Base-by-base conservation (phyloP, 169 alveolate genomes). In the Plasmodium gallinaceum region DNA sequence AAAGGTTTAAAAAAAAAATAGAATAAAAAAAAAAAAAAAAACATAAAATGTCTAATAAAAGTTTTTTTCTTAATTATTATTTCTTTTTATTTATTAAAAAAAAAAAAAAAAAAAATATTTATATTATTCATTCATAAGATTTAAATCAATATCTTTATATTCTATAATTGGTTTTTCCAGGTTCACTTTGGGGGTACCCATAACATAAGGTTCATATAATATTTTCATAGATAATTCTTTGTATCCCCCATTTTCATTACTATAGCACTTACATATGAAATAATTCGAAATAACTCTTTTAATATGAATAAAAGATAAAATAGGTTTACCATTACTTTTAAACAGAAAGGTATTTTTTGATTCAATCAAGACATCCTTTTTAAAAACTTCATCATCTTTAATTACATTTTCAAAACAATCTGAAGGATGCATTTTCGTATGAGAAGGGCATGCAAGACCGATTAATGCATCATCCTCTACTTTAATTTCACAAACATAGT, bases 401-500 rank as follows among this genome's bases (percentile, higher is more conserved):
- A 83, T 66, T 9, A 83, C 85, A 52, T 48, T 83, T 18, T 83
- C 74, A 24, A 83, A 83, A 16, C 91, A 83, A 68, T 83, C 85
- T 32, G 80, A 58, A n/a, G 91, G 91, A 37, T 68, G 65, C 16
- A 83, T 10, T 45, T 66, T 83, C 22, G 91, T 69, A 22, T 68
- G 24, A 20, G 46, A 18, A 37, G 91, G 91, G 20, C 91, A 83
- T 3, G 91, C 91, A 8, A 83, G 2, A n/a, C 91, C 91, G 0
- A 83, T 26, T 7, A 83, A 42, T n/a, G 73, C 22, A 43, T 83
- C 91, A 57, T 83, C 85, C 43, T 83, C 85, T 9, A 57, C 64
- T 52, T 52, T 70, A 39, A 83, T 72, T 68, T 83, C 73, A 16
- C 91, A 83, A 16, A 69, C 48, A 60, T 68, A 83, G 54, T 48